These are phyloP conservation scores for Chaetomium strumarium DNA, from an alignment of 2,329 filamentous ascomycete genomes.

Conservation along the genomic window DNA sequence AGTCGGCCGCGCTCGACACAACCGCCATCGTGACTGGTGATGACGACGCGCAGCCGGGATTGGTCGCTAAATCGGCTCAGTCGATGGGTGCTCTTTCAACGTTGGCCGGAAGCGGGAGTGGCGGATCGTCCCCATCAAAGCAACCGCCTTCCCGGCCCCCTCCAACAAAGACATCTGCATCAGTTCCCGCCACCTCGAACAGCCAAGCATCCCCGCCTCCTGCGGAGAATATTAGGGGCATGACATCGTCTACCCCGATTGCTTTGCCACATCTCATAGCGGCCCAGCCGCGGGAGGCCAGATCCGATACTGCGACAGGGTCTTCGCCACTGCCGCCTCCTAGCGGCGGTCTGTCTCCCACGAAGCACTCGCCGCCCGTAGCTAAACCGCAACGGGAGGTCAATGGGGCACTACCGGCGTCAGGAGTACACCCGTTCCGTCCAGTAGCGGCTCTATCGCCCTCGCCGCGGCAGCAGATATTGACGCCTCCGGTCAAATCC, in stretches of 20 bases:
- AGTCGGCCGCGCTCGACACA: slow-evolving; percentile 35
- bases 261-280: slow-evolving; percentile 33
- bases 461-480: slow-evolving; percentile 49
- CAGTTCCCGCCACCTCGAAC: slow-evolving; percentile 16
- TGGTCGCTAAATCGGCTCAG: slow-evolving; percentile 14
- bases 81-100: slow-evolving; percentile 17
- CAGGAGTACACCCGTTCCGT: slow-evolving; percentile 38
- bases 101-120: slow-evolving; percentile 23
- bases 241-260: slow-evolving; percentile 18
- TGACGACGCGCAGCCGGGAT: slow-evolving; percentile 24
- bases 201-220: slow-evolving; percentile 13
- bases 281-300: slow-evolving; percentile 22
- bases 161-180: slow-evolving; percentile 26
- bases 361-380: slow-evolving; percentile 46
- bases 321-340: slow-evolving; percentile 39
- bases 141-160: slow-evolving; percentile 17
- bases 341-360: slow-evolving; percentile 45
- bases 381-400: slow-evolving; percentile 27
- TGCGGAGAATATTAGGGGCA: slow-evolving; percentile 17
- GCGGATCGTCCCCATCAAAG: slow-evolving; percentile 28
- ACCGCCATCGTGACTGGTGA: slow-evolving; percentile 28
- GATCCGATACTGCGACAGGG: slow-evolving; percentile 24
- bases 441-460: slow-evolving; percentile 54
- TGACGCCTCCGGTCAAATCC: slow-evolving; percentile 56
- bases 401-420: slow-evolving; percentile 26